Base-by-base conservation (phyloP, 2,329 filamentous ascomycete species). In the Phialophora macrospora region DNA sequence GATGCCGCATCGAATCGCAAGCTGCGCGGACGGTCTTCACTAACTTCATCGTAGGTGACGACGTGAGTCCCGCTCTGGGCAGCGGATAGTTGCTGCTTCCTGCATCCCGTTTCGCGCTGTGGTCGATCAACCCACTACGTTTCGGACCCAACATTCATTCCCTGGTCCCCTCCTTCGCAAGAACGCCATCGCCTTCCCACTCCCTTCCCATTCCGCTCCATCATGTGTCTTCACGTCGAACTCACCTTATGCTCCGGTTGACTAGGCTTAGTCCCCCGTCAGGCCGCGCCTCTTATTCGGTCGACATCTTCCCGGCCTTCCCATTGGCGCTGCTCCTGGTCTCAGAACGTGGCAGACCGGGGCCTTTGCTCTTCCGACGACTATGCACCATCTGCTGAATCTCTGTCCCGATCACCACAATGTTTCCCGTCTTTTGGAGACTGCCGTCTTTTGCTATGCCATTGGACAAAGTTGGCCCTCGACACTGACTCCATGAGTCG, bases 121-220 rank as follows among this genome's bases (percentile, higher is more conserved):
- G 60, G 32, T 30, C 60, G 52, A 54, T 58, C 62, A 55, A 48
- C 46, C 52, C 54, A 57, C 65, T 41, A 65, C 64, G 60, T 67
- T 70, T 70, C 54, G 65, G 68, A 70, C 68, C 68, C 68, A 54
- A 67, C 62, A 44, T 20, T 44, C 38, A 44, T n/a, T 44, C 17
- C 38, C 38, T 44, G 38, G 38, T 44, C 38, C 17, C 38, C 38
- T 44, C 38, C 38, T 44, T 44, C 38, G 38, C 38, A 44, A 44
- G 38, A 44, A 44, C 38, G 38, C 38, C 38, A 44, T 44, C 7
- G 5, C 38, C 38, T 44, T 44, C 38, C 60, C 34, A 61, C n/a
- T 51, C 20, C 32, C 59, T 51, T 64, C 41, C 44, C 30, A 32
- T 51, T 22, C 30, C 38, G 38, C 59, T 22, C 49, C 51, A 41